Base-by-base conservation (phyloP, 108 stramenopile species). In the Fragilaria radians region DNA sequence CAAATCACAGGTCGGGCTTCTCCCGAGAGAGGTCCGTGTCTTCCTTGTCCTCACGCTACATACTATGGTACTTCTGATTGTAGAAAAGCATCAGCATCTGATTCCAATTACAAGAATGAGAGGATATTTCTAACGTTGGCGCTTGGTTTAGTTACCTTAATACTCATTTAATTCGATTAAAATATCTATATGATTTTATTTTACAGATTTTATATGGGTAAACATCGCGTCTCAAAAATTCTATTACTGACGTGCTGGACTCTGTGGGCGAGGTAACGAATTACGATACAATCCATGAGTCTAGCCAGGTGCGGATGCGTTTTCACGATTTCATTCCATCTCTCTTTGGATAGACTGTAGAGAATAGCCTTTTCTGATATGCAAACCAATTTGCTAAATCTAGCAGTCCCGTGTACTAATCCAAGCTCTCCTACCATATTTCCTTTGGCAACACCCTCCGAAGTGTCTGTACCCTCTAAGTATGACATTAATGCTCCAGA, bases 191-290 rank as follows among this genome's bases (percentile, higher is more conserved):
- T n/a, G n/a, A n/a, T n/a, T n/a, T n/a, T n/a, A n/a, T n/a, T n/a
- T n/a, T n/a, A n/a, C n/a, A n/a, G n/a, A n/a, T n/a, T 14, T 58
- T 34, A 83, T 18, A 80, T 65, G 18, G 81, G 81, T 18, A 83
- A 67, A 66, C 71, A 84, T 0, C 64, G 62, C 32, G 81, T 87
- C 49, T 83, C 75, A 47, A 79, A 80, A 23, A 82, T 79, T 11
- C 86, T 70, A 62, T 88, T 88, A 57, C 73, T 82, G 21, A 79
- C 80, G 61, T 84, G 86, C 58, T 88, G 86, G 3, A 84, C 81
- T 27, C 81, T 61, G 26, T 72, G 59, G 0, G 80, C 55, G 52
- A 88, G 65, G 52, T 84, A 84, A 53, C 77, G 73, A 32, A 88
- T 74, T n/a, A 72, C 73, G 62, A 84, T 65, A 42, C 71, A n/a